phyloP scores from a whole-genome alignment of 2,329 filamentous ascomycete genomes.

The Fusarium sulawesiense region DNA sequence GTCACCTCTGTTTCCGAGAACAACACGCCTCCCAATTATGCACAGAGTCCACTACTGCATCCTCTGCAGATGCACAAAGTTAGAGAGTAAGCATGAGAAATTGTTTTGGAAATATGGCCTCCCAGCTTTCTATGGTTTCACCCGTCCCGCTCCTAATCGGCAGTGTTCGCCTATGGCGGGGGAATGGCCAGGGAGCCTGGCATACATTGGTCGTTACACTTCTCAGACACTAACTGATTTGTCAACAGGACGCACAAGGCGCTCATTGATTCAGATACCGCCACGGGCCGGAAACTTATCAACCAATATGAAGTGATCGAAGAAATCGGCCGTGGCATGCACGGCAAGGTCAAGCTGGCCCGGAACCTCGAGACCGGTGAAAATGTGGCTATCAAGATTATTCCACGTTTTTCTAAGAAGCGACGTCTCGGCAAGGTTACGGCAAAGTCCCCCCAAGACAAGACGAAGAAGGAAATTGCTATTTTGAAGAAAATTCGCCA shows the following conservation, averaged over 20 bases:
- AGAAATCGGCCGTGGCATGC: constrained; percentile 93
- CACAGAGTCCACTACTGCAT: constrained; percentile 73
- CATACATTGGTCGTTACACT: constrained; percentile 13
- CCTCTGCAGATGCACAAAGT: constrained; percentile 79
- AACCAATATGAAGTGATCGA: constrained; percentile 98
- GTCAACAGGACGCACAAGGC: constrained; percentile 81
- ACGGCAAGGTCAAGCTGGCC: constrained; percentile 97
- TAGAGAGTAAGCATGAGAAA: constrained; percentile 72
- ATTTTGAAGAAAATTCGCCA: constrained; percentile 98
- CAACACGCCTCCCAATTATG: constrained; percentile 61
- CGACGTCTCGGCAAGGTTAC: constrained; percentile 88
- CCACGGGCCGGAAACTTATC: constrained; percentile 94
- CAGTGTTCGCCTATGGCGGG: constrained; percentile 17
- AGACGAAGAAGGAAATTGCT: constrained; percentile 95
- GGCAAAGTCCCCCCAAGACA: constrained; percentile 73
- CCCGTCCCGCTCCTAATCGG: constrained; percentile 9
- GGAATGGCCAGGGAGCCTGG: constrained; percentile 24
- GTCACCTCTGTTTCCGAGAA: constrained; percentile 63
- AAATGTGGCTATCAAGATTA: constrained; percentile 97
- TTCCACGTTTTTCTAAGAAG: constrained; percentile 93
- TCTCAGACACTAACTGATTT: constrained; percentile 32
- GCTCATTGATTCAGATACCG: constrained; percentile 86
- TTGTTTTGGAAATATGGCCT: constrained; percentile 5
- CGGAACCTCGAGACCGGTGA: constrained; percentile 80
- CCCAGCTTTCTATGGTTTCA: background rate